phyloP scores from a whole-genome alignment of 257 asterid species.

The Solanum acaule region DNA sequence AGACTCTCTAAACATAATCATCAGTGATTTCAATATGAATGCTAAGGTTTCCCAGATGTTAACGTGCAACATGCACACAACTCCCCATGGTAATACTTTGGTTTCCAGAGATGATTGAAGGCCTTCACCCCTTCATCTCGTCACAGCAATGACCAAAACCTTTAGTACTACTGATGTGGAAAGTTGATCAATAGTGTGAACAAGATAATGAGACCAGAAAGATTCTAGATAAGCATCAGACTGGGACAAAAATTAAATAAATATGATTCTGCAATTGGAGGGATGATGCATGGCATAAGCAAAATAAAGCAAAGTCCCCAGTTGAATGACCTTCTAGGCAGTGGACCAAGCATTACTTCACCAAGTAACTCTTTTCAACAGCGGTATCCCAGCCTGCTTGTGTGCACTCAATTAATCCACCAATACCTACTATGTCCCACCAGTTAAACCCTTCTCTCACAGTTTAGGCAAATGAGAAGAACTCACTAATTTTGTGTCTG shows the following conservation, averaged over 20 bases:
- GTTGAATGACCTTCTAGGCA: too few relatives aligned
- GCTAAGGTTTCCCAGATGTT: neutral
- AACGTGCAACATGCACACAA: neutral
- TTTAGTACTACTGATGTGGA: neutral
- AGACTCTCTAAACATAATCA: neutral
- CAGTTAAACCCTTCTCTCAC: neutral
- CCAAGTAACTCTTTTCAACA: neutral
- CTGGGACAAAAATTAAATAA: neutral
- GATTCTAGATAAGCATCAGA: neutral
- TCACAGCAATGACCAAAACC: neutral
- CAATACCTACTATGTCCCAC: neutral
- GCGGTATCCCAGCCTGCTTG: neutral
- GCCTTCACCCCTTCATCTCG: neutral
- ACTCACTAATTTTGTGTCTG: neutral
- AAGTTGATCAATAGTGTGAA: neutral
- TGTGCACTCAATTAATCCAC: neutral
- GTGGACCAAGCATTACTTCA: too few relatives aligned
- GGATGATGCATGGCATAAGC: neutral
- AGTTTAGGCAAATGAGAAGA: neutral
- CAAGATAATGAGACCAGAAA: neutral
- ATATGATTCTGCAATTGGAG: neutral
- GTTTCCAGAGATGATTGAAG: neutral
- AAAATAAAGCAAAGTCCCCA: neutral
- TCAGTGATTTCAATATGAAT: neutral
- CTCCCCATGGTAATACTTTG: neutral